These are phyloP conservation scores for Pseudocercospora ulei DNA, from an alignment of 2,329 filamentous ascomycete species.

Conservation along the genomic window DNA sequence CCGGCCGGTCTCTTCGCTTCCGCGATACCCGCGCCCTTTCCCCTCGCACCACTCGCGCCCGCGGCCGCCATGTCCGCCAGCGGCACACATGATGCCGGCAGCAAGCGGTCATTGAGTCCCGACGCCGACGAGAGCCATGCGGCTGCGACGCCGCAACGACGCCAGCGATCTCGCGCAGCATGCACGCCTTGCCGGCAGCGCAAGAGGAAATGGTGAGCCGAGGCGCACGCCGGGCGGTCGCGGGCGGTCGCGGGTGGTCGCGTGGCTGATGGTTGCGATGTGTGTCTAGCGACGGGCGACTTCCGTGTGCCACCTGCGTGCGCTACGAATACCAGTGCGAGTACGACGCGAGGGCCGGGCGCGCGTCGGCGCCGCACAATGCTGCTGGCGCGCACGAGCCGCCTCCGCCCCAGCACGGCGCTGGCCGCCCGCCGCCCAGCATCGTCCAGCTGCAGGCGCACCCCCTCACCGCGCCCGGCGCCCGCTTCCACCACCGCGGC, in stretches of 20 bases:
- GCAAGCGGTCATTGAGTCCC: constrained; percentile 26
- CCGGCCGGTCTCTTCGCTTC: neutral
- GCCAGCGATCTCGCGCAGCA: constrained; percentile 32
- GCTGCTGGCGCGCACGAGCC: constrained; percentile 26
- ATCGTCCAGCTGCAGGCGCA: constrained; percentile 32
- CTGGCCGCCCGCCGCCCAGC: constrained; percentile 24
- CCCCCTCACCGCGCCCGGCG: constrained; percentile 32
- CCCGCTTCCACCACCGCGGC: constrained; percentile 33
- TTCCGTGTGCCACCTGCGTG: constrained; percentile 32
- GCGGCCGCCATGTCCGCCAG: constrained; percentile 14
- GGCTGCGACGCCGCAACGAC: constrained; percentile 23
- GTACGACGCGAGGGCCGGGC: constrained; percentile 29
- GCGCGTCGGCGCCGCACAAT: constrained; percentile 23
- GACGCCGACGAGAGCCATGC: constrained; percentile 17
- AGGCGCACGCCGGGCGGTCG: no score
- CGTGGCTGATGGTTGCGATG: no score
- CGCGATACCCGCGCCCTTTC: constrained; percentile 7
- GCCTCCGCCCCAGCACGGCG: constrained; percentile 19
- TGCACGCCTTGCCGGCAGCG: constrained; percentile 32
- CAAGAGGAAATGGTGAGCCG: constrained; percentile 28
- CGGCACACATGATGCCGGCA: constrained; percentile 13
- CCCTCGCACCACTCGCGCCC: neutral
- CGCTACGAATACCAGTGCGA: constrained; percentile 34
- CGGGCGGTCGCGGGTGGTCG: no score
- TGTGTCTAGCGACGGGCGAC: constrained; percentile 30